Evolutionary conservation across 2,329 filamentous ascomycete species (phyloP).

Genomic region (Neurospora sp.): DNA sequence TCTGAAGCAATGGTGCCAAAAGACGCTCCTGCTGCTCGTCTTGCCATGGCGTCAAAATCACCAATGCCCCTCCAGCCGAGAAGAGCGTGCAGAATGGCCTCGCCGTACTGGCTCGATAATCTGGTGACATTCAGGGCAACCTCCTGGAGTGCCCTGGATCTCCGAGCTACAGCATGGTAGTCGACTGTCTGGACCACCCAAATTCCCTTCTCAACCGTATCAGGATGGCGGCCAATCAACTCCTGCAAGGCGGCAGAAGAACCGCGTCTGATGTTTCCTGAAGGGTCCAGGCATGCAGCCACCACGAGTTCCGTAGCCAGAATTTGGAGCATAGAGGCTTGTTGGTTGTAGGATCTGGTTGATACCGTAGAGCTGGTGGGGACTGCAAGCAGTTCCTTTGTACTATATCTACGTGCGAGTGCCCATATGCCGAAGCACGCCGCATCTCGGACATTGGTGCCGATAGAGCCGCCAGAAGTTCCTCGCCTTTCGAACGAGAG

Average conservation of each 20-base stretch:
- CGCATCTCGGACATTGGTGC: slow-evolving; percentile 86
- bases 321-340: slow-evolving; percentile 56
- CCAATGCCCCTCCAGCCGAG: slow-evolving; percentile 83
- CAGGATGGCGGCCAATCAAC: slow-evolving; percentile 83
- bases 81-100: slow-evolving; percentile 59
- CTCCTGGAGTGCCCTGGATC: slow-evolving; percentile 69
- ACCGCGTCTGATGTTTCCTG: slow-evolving; percentile 86
- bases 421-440: slow-evolving; percentile 97
- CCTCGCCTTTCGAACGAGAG: slow-evolving; percentile 84
- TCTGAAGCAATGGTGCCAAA: slow-evolving; percentile 51
- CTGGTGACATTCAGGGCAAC: slow-evolving; percentile 61
- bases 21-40: slow-evolving; percentile 60
- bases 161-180: slow-evolving; percentile 85
- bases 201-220: slow-evolving; percentile 75
- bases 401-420: slow-evolving; percentile 76
- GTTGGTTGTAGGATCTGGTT: slow-evolving; percentile 26
- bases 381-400: slow-evolving; percentile 61
- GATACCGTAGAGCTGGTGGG: slow-evolving; percentile 33
- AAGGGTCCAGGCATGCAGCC: slow-evolving; percentile 75
- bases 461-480: slow-evolving; percentile 73
- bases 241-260: slow-evolving; percentile 92
- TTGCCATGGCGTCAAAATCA: slow-evolving; percentile 63
- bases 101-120: slow-evolving; percentile 61
- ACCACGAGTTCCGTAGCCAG: slow-evolving; percentile 74
- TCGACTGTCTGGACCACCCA: slow-evolving; percentile 81